Percentiles rank a stretch among this genome's conserved stretches.
These are phyloP conservation scores for Leavenworthia alabamica DNA, from an alignment of 345 rosid species.

Conservation along the genomic window DNA sequence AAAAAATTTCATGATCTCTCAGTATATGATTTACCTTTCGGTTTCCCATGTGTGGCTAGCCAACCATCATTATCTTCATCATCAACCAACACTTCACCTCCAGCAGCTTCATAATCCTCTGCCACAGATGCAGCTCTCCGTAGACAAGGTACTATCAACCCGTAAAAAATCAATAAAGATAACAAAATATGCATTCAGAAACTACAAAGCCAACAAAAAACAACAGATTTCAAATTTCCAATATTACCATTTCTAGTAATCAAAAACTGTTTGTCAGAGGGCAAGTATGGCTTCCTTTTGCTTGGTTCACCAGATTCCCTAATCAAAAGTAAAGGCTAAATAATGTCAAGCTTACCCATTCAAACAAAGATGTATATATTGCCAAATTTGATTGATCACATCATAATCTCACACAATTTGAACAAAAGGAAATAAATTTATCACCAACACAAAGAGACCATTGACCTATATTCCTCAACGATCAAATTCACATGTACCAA, in stretches of 20 bases:
- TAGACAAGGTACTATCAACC: conserved; percentile 71
- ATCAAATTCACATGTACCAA: background rate
- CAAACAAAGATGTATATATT: background rate
- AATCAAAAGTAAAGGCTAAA: background rate
- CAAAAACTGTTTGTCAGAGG: conserved; percentile 80
- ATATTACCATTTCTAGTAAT: conserved; percentile 85
- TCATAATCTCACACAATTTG: background rate
- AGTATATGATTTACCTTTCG: conserved; percentile 49
- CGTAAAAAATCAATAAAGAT: background rate
- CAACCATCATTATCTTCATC: conserved; percentile 96
- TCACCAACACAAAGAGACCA: background rate
- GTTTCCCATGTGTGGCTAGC: conserved; percentile 97
- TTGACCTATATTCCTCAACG: background rate
- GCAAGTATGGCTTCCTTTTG: conserved; percentile 85
- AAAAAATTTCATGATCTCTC: background rate
- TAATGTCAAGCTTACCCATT: conserved; percentile 6
- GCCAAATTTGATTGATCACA: conserved; percentile 9
- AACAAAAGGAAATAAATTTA: conserved; percentile 1
- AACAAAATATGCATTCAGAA: background rate
- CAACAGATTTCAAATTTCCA: background rate
- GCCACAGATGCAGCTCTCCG: conserved; percentile 87
- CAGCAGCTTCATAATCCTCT: conserved; percentile 90
- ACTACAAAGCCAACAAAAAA: background rate
- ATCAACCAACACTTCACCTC: conserved; percentile 92
- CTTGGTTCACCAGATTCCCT: conserved; percentile 98